phyloP scores from a whole-genome alignment of 2,329 filamentous ascomycete species.

The Clonostachys sp. region DNA sequence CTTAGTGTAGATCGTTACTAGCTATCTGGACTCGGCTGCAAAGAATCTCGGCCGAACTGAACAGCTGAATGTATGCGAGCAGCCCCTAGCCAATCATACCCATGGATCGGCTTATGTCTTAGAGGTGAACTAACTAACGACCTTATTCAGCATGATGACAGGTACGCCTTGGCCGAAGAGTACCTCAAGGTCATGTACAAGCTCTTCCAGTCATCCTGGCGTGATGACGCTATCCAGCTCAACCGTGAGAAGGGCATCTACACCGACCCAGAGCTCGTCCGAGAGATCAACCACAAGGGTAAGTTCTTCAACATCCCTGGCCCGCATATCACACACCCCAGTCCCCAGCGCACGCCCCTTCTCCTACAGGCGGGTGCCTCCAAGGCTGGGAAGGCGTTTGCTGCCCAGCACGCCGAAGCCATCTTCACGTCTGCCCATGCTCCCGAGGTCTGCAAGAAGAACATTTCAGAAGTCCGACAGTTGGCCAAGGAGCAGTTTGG shows the following conservation, averaged over 20 bases:
- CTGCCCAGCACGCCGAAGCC: slow-evolving; percentile 65
- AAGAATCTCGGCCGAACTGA: slow-evolving; percentile 56
- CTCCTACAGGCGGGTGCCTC: slow-evolving; percentile 68
- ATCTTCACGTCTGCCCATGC: slow-evolving; percentile 66
- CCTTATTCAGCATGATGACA: slow-evolving; percentile 50
- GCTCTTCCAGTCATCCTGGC: slow-evolving; percentile 63
- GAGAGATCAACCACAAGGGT: slow-evolving; percentile 62
- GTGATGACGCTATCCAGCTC: slow-evolving; percentile 59
- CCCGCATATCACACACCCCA: slow-evolving; percentile 61
- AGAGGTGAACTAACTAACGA: not conserved
- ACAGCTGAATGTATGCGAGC: slow-evolving; percentile 28
- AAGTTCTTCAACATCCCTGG: slow-evolving; percentile 61
- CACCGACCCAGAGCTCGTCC: slow-evolving; percentile 42
- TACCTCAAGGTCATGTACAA: slow-evolving; percentile 64
- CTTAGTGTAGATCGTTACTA: slow-evolving; percentile 55
- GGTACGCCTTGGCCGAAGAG: slow-evolving; percentile 60
- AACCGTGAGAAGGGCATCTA: slow-evolving; percentile 57
- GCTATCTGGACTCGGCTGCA: slow-evolving; percentile 66
- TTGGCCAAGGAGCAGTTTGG: slow-evolving; percentile 47
- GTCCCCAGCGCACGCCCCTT: slow-evolving; percentile 63
- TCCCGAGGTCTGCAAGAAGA: slow-evolving; percentile 55
- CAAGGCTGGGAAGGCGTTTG: slow-evolving; percentile 60
- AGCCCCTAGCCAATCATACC: not conserved
- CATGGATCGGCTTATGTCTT: not conserved
- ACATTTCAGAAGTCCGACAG: slow-evolving; percentile 57